Base-by-base conservation (phyloP, 208 protist genomes). In the Strigomonas culicis region DNA sequence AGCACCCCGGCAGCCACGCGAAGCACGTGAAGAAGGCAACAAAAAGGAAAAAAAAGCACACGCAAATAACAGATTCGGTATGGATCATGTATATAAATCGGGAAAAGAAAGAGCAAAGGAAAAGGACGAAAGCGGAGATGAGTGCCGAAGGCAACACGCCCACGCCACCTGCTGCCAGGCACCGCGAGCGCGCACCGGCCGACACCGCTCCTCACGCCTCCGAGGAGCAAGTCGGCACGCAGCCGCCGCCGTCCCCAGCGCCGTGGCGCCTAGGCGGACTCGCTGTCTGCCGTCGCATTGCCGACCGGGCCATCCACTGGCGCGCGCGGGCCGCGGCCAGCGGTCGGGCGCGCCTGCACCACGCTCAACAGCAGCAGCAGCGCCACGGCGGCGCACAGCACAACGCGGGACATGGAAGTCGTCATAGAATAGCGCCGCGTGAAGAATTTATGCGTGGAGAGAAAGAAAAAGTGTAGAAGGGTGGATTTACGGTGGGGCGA, bases 61-160 rank as follows among this genome's bases (percentile, higher is more conserved):
- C 39, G 39, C 39, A 46, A 46, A 46, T 46, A 17, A 46, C 39
- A 46, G n/a, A n/a, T n/a, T n/a, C n/a, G n/a, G n/a, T n/a, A n/a
- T n/a, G n/a, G n/a, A n/a, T n/a, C n/a, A n/a, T n/a, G n/a, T n/a
- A n/a, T n/a, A n/a, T n/a, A n/a, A n/a, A n/a, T n/a, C n/a, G n/a
- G n/a, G n/a, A 46, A 46, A 46, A 46, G 17, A 46, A 46, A 46
- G 10, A 10, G 39, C 11, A 46, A 46, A 46, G 17, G 17, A 46
- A 10, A 46, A 17, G 10, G 10, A 17, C 11, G 39, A 46, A 17
- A 46, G 17, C 11, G 39, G 39, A 17, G 39, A 46, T 46, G 39
- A 46, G 17, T 46, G 17, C 17, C 39, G 39, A 17, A n/a, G 17
- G 17, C 10, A 46, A 46, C 39, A 46, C n/a, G n/a, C n/a, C n/a